Evolutionary conservation across 768 basidiomycete genomes (phyloP).

Genomic region (Hebeloma cylindrosporum): DNA sequence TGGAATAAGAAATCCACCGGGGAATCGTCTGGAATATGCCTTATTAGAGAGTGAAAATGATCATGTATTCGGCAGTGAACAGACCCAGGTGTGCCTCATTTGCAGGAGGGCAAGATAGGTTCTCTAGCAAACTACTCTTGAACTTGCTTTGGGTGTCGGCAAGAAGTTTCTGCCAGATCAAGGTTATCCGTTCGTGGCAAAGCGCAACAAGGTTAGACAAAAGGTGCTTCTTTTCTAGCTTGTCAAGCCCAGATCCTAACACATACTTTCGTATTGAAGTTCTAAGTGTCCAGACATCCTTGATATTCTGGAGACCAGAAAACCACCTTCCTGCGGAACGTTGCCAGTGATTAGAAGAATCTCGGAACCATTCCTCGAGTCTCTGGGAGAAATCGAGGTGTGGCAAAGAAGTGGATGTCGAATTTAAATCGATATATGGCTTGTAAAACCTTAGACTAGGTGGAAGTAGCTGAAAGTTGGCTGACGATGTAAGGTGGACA

Average conservation of each 20-base stretch:
- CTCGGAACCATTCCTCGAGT: conserved; percentile 64
- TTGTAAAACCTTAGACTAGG: conserved; percentile 70
- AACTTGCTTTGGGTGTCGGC: conserved; percentile 18
- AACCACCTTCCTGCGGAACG: conserved; percentile 57
- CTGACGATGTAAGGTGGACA: conserved; percentile 74
- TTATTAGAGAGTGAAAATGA: not conserved
- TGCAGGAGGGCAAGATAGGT: conserved; percentile 3
- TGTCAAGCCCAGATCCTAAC: conserved; percentile 41
- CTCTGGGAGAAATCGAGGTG: conserved; percentile 43
- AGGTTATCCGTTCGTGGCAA: conserved; percentile 51
- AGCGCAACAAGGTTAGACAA: conserved; percentile 49
- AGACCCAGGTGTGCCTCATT: conserved; percentile 4
- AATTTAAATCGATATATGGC: conserved; percentile 77
- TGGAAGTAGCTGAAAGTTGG: conserved; percentile 79
- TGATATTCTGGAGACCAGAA: conserved; percentile 52
- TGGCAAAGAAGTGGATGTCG: conserved; percentile 53
- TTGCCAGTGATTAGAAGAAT: conserved; percentile 47
- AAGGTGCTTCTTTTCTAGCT: conserved; percentile 46
- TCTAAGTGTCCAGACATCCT: conserved; percentile 74
- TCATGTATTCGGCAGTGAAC: not conserved
- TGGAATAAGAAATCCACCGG: conserved; percentile 59
- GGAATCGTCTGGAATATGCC: conserved; percentile 42
- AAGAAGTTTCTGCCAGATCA: conserved; percentile 52
- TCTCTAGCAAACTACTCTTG: conserved; percentile 16
- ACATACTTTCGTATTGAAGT: conserved; percentile 50